Evolutionary conservation across 345 rosid genomes (phyloP), one percentile per base, ranked within the genome.

Genomic region (Trapa incisa): DNA sequence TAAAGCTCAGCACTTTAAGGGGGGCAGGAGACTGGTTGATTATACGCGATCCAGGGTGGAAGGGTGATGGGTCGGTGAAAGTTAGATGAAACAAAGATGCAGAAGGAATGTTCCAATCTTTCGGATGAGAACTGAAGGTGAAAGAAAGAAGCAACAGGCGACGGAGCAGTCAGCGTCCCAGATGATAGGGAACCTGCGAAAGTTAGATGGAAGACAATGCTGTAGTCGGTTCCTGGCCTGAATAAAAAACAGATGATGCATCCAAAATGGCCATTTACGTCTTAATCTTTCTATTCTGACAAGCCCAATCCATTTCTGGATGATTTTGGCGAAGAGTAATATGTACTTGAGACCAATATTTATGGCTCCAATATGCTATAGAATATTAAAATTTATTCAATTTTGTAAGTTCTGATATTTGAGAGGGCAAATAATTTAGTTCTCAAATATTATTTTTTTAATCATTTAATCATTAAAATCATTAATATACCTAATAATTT

Each of bases 31-130:
- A 42, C 65, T n/a, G 53, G 22, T 14, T 65, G 53, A 37, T 14
- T 65, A 52, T 64, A 71, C 41, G 53, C 42, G 71, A 22, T 1
- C 29, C 42, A 5, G 32, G 22, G 41, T 0, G 8, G 9, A 1
- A 32, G 67, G 33, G 41, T 63, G 62, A 41, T 17, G 61, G 67
- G 50, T 6, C 1, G 64, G n/a, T 48, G 72, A 76, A 73, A 67
- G 74, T 73, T 67, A 67, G 76, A 70, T 67, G 37, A 48, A 65
- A 0, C 11, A 14, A 38, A 22, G 32, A 42, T 11, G 35, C 41
- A 64, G 67, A 41, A 56, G 6, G 35, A 47, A 42, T 10, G 60
- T 29, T 54, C 17, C 60, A 54, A 12, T n/a, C 33, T n/a, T 38
- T 32, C 64, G 50, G 64, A 37, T 42, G 41, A 9, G 65, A 60